Evolutionary conservation across 2,329 filamentous ascomycete genomes (phyloP), one percentile per base, ranked within the genome.

Genomic region (Grosmannia clavigera): DNA sequence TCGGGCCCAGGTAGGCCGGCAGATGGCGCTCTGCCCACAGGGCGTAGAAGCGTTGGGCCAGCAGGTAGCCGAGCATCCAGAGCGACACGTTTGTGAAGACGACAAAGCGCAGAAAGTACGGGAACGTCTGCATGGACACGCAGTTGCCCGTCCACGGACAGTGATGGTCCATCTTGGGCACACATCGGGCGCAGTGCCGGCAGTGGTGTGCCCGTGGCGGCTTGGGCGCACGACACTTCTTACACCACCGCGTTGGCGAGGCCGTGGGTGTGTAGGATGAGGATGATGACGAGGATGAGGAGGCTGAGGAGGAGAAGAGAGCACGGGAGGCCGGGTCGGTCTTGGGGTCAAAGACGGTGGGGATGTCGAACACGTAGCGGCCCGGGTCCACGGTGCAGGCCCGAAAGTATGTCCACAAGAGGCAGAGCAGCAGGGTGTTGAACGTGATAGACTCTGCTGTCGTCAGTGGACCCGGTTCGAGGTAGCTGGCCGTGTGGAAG

Each of bases 141-240:
- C 90, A 95, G 73, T 92, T 92, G 62, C 74, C 76, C 3, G 88
- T 92, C 89, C 89, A 94, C 3, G 89, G 88, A 69, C 89, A 94
- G 74, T 95, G 88, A 73, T 91, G 87, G 73, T 92, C 88, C 88
- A 92, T 92, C 72, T 84, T 87, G 46, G 87, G 86, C 56, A 91
- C 81, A 71, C 88, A 91, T 66, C 85, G 82, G 64, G 77, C 76
- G 74, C 89, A 95, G 65, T 82, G 81, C 64, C 84, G 85, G 74
- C 90, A 95, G 76, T 95, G 90, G 76, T 94, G 90, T 1, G 88
- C 83, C 64, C 90, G 78, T 0, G 86, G 83, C 1, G 90, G 88
- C 68, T 94, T 94, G 14, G 83, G 83, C 40, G 82, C 80, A 55
- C 81, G 75, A 71, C 90, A 95, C 71, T 88, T 90, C 65, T 81